A percentile compares a stretch with the other conserved stretches of the same genome.
These are phyloP conservation scores for Plasmodium falciparum DNA, from an alignment of 169 alveolate genomes.

Conservation along the genomic window DNA sequence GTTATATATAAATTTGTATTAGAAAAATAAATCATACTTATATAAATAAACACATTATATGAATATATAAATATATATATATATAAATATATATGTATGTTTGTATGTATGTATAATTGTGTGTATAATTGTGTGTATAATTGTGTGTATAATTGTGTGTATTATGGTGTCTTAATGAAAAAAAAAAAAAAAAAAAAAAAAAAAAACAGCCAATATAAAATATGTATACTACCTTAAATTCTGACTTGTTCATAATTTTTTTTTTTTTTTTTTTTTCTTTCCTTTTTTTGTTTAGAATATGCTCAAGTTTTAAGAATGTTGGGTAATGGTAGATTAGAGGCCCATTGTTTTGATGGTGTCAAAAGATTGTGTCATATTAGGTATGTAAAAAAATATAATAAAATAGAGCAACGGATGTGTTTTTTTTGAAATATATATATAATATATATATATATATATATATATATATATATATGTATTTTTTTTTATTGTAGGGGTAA, in stretches of 20 bases:
- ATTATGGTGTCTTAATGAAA: too few species aligned
- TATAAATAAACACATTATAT: neutral
- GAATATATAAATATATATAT: constrained; percentile 3
- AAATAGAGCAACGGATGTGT: neutral
- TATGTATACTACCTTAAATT: neutral
- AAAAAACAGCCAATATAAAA: neutral
- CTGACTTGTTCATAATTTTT: neutral
- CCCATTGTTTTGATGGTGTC: constrained; percentile 97
- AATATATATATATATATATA: neutral
- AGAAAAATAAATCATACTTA: neutral
- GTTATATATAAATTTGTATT: constrained; percentile 63
- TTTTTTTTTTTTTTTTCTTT: constrained; percentile 8
- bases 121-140: neutral
- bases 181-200: too few species aligned
- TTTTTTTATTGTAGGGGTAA: constrained; percentile 89
- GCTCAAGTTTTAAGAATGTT: constrained; percentile 97
- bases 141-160: neutral
- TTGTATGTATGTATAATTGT: constrained; percentile 4
- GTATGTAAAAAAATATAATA: constrained; percentile 43
- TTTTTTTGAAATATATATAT: neutral
- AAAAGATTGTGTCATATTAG: constrained; percentile 98
- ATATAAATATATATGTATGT: neutral
- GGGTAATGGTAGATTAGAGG: constrained; percentile 99
- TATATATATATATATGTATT: neutral
- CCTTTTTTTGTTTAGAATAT: constrained; percentile 88